A percentile compares a stretch with the other conserved stretches of the same genome.
Evolutionary conservation across 257 asterid species (phyloP).

Genomic region (Fraxinus pennsylvanica): DNA sequence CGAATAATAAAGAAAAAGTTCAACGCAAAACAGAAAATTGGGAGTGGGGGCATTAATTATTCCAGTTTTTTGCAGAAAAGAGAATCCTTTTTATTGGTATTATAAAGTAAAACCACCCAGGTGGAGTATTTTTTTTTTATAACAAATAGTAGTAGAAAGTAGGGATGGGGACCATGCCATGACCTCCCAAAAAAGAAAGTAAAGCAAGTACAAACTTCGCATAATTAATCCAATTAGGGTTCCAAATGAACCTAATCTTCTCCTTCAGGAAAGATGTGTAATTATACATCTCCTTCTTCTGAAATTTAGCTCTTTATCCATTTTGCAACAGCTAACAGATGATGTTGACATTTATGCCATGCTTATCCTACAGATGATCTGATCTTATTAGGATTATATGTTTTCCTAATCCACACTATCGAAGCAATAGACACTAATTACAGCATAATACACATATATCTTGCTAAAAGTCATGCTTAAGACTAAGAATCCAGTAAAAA

Average conservation of each 20-base stretch:
- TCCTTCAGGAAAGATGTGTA: not conserved
- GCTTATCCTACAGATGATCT: not conserved
- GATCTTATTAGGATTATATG: not conserved
- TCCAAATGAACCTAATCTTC: not conserved
- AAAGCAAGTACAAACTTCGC: too few relatives aligned
- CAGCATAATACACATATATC: not conserved
- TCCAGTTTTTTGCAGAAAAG: too few relatives aligned
- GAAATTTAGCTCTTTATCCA: constrained; percentile 7
- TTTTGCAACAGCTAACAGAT: not conserved
- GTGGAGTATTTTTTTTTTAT: too few relatives aligned
- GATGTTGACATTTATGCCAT: not conserved
- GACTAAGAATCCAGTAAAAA: not conserved
- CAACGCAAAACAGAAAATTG: not conserved
- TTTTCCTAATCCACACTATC: not conserved
- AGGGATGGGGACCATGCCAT: too few relatives aligned
- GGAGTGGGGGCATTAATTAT: not conserved
- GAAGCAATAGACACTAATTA: not conserved
- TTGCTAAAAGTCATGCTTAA: not conserved
- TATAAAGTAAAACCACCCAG: too few relatives aligned
- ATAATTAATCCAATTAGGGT: too few relatives aligned
- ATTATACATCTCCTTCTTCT: not conserved
- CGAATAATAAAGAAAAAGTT: not conserved
- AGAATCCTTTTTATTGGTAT: too few relatives aligned
- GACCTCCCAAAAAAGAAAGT: too few relatives aligned
- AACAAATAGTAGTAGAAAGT: too few relatives aligned